Conservation (phyloP, 129 eudicot species). For the Artemisia tridentata region DNA sequence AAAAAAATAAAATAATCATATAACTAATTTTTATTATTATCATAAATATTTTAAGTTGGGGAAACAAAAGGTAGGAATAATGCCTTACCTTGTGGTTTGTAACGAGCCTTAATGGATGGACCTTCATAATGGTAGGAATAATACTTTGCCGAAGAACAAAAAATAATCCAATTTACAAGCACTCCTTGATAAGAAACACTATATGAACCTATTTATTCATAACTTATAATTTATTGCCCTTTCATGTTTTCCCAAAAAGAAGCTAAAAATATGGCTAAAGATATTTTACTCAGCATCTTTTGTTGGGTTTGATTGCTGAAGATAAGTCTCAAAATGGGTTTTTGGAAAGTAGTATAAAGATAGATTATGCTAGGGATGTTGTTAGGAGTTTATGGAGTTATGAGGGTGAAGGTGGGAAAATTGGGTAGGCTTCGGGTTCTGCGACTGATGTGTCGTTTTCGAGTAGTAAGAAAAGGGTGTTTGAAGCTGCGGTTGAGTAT, state of each 20-base stretch:
- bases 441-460: slow-evolving; percentile 75
- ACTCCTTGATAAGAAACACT: too few relatives aligned
- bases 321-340: slow-evolving; percentile 61
- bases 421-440: slow-evolving; percentile 16
- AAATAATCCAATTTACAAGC: too few relatives aligned
- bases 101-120: too few relatives aligned
- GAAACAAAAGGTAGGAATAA: too few relatives aligned
- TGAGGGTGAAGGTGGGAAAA: slow-evolving; percentile 11
- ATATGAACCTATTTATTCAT: too few relatives aligned
- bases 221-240: too few relatives aligned
- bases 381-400: slow-evolving; percentile 60
- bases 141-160: too few relatives aligned
- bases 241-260: slow-evolving; percentile 77
- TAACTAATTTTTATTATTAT: too few relatives aligned
- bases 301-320: slow-evolving; percentile 76
- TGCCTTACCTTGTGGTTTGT: too few relatives aligned
- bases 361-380: slow-evolving; percentile 65
- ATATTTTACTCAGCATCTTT: slow-evolving; percentile 61
- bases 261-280: slow-evolving; percentile 61
- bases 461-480: slow-evolving; percentile 60
- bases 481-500: slow-evolving; percentile 90
- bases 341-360: slow-evolving; percentile 56
- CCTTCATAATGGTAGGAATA: too few relatives aligned
- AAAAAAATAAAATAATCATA: too few relatives aligned
- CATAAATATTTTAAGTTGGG: too few relatives aligned